phyloP scores from a whole-genome alignment of 768 basidiomycete genomes.

The Mycena maculata region DNA sequence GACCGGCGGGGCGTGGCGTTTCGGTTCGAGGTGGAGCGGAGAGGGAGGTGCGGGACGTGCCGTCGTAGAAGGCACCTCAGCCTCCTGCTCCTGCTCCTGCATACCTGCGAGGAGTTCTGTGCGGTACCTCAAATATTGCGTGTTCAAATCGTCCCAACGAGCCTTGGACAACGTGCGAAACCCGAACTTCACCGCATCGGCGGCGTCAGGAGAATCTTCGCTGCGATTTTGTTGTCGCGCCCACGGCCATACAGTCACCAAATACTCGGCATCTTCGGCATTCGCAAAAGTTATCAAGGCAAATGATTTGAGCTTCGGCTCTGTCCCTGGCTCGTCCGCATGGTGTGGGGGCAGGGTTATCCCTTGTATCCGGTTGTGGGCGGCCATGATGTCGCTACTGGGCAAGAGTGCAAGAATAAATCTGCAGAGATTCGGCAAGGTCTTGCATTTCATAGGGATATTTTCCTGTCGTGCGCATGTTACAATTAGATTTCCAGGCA shows the following conservation, averaged over 20 bases:
- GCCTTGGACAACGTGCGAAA: constrained; percentile 67
- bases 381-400: background rate
- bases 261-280: constrained; percentile 49
- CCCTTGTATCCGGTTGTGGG: constrained; percentile 55
- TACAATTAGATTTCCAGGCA: background rate
- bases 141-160: constrained; percentile 72
- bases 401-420: constrained; percentile 55
- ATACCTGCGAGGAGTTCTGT: constrained; percentile 57
- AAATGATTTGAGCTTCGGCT: constrained; percentile 78
- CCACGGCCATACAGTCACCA: constrained; percentile 76
- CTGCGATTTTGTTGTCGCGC: constrained; percentile 35
- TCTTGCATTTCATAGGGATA: constrained; percentile 67
- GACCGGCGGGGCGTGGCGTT: background rate
- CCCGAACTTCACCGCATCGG: constrained; percentile 68
- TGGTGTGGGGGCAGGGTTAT: constrained; percentile 73
- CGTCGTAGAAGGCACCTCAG: constrained; percentile 15
- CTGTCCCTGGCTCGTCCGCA: constrained; percentile 65
- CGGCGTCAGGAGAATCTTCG: constrained; percentile 9
- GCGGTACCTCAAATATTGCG: constrained; percentile 77
- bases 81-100: constrained; percentile 48
- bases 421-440: constrained; percentile 59
- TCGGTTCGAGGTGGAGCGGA: constrained; percentile 10
- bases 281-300: constrained; percentile 71
- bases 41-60: background rate
- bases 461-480: constrained; percentile 65